Evolutionary conservation across 768 basidiomycete genomes (phyloP), one percentile per base, ranked within the genome.

Genomic region (Phaeotremella fagi): DNA sequence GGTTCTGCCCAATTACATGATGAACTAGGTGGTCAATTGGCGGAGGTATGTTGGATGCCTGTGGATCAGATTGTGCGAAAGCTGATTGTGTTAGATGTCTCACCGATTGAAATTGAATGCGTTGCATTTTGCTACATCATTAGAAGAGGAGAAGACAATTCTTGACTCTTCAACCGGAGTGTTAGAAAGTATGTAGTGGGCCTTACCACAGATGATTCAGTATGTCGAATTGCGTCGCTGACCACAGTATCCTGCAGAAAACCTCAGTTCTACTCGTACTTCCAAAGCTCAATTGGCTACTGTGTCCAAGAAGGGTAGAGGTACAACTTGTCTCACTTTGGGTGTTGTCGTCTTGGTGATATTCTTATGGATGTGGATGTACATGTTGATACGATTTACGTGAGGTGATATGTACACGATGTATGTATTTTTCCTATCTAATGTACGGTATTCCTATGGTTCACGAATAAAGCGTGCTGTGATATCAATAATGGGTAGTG

Each of bases 41-140:
- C 68, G 15, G 71, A 71, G 37, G 72, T 72, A 29, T 50, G 72
- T 58, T 26, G 31, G 2, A 20, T 27, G 15, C 26, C 45, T n/a
- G n/a, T 47, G 3, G 24, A 33, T 16, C 31, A 7, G 31, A 7
- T 16, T 16, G 31, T 7, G n/a, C 5, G 4, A 25, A 45, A 25
- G 45, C 45, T 45, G 45, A 45, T 45, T 12, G 31, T 7, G 0
- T 4, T 73, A 82, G 51, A 97, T 98, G 92, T 89, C 90, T 0
- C 78, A 83, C 9, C 89, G 90, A 68, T 82, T 98, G 45, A 88
- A 87, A 63, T 79, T 82, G 22, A 94, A 94, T 60, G 85, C 90
- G 0, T 70, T 85, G 0, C 83, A 89, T 63, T 92, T 97, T 69
- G 81, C 85, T 3, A 78, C 79, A 3, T 78, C 83, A 11, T 77